A percentile compares a stretch with the other conserved stretches of the same genome.
Conservation (phyloP, 1,284 basidiomycete genomes). For the Boletus nobilissimus region DNA sequence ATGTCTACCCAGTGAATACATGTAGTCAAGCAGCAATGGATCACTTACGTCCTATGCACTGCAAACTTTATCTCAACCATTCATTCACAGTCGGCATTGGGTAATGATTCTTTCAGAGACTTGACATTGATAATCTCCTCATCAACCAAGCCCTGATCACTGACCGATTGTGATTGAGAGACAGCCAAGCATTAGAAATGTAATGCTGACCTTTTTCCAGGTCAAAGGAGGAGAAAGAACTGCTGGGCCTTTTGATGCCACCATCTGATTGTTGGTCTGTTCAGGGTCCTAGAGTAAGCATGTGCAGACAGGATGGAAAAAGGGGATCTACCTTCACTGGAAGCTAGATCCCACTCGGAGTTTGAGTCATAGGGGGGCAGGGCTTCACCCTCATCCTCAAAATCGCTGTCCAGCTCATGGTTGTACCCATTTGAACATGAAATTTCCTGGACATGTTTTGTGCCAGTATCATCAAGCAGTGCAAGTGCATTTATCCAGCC, state of each 20-base stretch:
- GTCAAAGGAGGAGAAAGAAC: constrained; percentile 26
- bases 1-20: not conserved
- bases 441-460: constrained; percentile 23
- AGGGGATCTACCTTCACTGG: constrained; percentile 18
- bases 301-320: not conserved
- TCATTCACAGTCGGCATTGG: constrained; percentile 14
- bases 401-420: constrained; percentile 43
- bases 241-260: not conserved
- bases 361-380: not conserved
- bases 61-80: constrained; percentile 32
- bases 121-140: constrained; percentile 21
- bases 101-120: not conserved
- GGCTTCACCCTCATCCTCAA: constrained; percentile 36
- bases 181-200: not conserved
- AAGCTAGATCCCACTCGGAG: not conserved
- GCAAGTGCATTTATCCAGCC: constrained; percentile 23
- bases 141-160: constrained; percentile 9
- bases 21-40: not conserved
- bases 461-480: not conserved
- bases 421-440: constrained; percentile 29
- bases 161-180: constrained; percentile 29
- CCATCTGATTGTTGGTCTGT: constrained; percentile 24
- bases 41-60: constrained; percentile 43
- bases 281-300: not conserved
- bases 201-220: constrained; percentile 20